Conservation (phyloP, 495 filamentous ascomycete genomes). For the Hypoxylon subgilvum region DNA sequence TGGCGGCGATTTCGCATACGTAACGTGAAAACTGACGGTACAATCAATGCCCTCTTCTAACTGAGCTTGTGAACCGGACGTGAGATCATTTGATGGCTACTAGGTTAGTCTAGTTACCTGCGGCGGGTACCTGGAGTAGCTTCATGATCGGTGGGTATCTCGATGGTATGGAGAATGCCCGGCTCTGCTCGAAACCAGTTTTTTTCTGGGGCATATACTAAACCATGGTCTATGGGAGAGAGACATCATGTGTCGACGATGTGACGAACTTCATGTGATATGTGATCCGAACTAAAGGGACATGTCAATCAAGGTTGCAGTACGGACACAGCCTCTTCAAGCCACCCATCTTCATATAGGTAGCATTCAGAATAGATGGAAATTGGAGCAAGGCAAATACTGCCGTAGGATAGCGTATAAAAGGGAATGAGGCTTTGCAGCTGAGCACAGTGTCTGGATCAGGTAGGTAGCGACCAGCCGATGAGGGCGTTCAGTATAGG, state of each 20-base stretch:
- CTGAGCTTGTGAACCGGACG: conserved; percentile 22
- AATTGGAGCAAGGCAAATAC: not conserved
- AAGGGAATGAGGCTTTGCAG: too few species aligned
- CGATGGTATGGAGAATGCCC: not conserved
- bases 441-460: too few species aligned
- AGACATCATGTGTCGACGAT: conserved; percentile 34
- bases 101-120: not conserved
- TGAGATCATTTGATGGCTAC: conserved; percentile 35
- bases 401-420: too few species aligned
- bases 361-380: not conserved
- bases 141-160: conserved; percentile 15
- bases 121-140: conserved; percentile 19
- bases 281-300: conserved; percentile 15
- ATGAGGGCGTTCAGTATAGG: conserved; percentile 6
- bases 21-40: conserved; percentile 24
- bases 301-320: conserved; percentile 7
- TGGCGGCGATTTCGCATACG: conserved; percentile 15
- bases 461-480: conserved; percentile 2
- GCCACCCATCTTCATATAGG: not conserved
- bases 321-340: conserved; percentile 18
- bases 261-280: conserved; percentile 38
- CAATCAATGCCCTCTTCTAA: conserved; percentile 14
- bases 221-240: conserved; percentile 5
- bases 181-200: conserved; percentile 6
- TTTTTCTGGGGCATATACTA: not conserved